phyloP scores from a whole-genome alignment of 2,329 filamentous ascomycete species.

The Colletotrichum caudatum region DNA sequence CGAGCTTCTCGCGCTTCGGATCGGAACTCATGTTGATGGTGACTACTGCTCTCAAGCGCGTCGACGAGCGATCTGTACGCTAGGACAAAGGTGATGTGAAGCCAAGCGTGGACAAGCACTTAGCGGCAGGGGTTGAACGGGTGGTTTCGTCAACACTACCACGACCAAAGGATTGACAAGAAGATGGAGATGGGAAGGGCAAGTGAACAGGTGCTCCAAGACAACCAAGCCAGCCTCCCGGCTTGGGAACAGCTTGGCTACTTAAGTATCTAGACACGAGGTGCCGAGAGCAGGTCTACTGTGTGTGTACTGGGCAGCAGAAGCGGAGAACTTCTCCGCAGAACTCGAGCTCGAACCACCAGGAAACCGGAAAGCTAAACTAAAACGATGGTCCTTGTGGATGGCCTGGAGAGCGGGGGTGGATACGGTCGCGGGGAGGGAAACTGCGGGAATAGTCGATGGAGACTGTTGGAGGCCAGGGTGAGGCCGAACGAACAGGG shows the following conservation, averaged over 20 bases:
- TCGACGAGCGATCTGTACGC: neutral
- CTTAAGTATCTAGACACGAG: neutral
- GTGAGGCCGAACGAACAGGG: neutral
- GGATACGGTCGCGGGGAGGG: constrained; percentile 5
- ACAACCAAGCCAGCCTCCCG: constrained; percentile 21
- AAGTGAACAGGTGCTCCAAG: neutral
- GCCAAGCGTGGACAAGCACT: neutral
- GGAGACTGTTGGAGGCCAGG: neutral
- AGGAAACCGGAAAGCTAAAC: constrained; percentile 15
- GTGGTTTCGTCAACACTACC: neutral
- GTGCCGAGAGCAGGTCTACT: neutral
- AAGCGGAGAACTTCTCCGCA: constrained; percentile 13
- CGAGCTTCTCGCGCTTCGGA: constrained; percentile 17
- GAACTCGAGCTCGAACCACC: neutral
- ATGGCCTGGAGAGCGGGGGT: constrained; percentile 10
- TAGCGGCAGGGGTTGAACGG: neutral
- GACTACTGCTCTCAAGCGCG: neutral
- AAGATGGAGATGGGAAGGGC: neutral
- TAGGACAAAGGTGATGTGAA: neutral
- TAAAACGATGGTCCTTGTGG: constrained; percentile 13
- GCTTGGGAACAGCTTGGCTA: constrained; percentile 18
- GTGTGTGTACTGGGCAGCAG: neutral
- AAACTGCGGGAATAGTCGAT: neutral
- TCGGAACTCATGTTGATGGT: constrained; percentile 21
- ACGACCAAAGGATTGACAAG: neutral